phyloP scores from a whole-genome alignment of 495 filamentous ascomycete species.

The Lentithecium fluviatile region DNA sequence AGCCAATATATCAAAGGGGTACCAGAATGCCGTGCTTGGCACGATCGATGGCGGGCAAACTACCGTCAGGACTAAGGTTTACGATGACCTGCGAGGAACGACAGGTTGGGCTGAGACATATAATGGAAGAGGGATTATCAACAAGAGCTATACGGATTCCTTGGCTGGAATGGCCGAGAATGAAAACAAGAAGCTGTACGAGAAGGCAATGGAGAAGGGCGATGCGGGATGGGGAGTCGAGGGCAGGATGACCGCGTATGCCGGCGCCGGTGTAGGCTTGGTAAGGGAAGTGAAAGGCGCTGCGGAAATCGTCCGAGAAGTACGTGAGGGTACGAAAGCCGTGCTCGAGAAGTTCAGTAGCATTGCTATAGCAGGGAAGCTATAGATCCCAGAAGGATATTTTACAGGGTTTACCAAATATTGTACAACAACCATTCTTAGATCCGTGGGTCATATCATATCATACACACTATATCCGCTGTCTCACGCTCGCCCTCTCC shows the following conservation, averaged over 20 bases:
- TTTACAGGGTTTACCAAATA: too few relatives aligned
- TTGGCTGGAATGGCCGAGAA: slow-evolving; percentile 55
- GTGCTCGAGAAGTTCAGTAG: slow-evolving; percentile 26
- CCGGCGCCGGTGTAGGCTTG: slow-evolving; percentile 55
- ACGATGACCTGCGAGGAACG: slow-evolving; percentile 68
- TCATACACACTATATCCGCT: slow-evolving; percentile 29
- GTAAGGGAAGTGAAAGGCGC: slow-evolving; percentile 50
- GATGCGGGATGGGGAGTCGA: slow-evolving; percentile 62
- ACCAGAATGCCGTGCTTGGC: slow-evolving; percentile 59
- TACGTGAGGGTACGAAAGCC: slow-evolving; percentile 36
- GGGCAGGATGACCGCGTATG: slow-evolving; percentile 71
- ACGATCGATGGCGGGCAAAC: slow-evolving; percentile 61
- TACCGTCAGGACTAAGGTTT: slow-evolving; percentile 67
- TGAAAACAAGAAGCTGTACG: slow-evolving; percentile 60
- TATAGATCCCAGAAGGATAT: too few relatives aligned
- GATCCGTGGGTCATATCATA: too few relatives aligned
- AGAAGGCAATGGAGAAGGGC: slow-evolving; percentile 48
- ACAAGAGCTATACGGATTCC: slow-evolving; percentile 61
- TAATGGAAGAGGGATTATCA: slow-evolving; percentile 61
- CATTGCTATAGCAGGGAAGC: too few relatives aligned
- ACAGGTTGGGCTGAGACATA: slow-evolving; percentile 66
- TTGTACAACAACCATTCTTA: too few relatives aligned
- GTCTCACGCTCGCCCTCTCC: slow-evolving; percentile 41
- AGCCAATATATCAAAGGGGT: slow-evolving; percentile 59
- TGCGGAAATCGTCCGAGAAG: slow-evolving; percentile 48